A percentile compares a stretch with the other conserved stretches of the same genome.
phyloP scores from a whole-genome alignment of 116 monocot species.

The Trichopus zeylanicus region DNA sequence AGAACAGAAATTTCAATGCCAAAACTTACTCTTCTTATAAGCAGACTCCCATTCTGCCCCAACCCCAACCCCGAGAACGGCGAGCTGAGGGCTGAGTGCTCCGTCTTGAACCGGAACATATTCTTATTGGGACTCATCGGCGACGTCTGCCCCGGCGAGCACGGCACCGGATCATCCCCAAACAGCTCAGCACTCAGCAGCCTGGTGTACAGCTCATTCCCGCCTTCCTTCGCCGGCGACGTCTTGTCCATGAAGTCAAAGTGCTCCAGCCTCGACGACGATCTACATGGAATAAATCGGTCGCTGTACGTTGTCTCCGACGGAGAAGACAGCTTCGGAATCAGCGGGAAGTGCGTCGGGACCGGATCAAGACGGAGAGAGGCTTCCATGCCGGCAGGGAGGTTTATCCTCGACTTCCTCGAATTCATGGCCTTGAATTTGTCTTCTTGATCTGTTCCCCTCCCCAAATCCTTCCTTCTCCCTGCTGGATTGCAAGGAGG shows the following conservation, averaged over 20 bases:
- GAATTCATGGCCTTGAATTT: conserved; percentile 6
- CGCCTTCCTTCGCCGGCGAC: conserved; percentile 71
- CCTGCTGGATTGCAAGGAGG: not conserved
- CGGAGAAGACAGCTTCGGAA: conserved; percentile 65
- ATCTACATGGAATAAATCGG: conserved; percentile 84
- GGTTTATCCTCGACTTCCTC: conserved; percentile 43
- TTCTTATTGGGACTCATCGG: conserved; percentile 80
- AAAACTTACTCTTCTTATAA: conserved; percentile 42
- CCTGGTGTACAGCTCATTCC: conserved; percentile 67
- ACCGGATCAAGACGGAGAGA: conserved; percentile 53
- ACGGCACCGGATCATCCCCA: conserved; percentile 35
- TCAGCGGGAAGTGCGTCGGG: conserved; percentile 29
- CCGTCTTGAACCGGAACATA: conserved; percentile 86
- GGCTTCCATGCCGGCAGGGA: conserved; percentile 65
- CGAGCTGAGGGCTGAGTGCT: conserved; percentile 66
- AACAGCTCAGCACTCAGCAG: conserved; percentile 81
- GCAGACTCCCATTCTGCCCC: conserved; percentile 20
- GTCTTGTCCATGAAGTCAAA: conserved; percentile 49
- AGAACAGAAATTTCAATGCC: not conserved
- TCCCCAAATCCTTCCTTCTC: not conserved
- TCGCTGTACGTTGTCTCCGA: conserved; percentile 89
- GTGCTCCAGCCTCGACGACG: conserved; percentile 75
- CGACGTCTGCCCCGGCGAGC: conserved; percentile 41
- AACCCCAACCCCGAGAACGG: conserved; percentile 33
- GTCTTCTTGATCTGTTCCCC: not conserved